These are phyloP conservation scores for Bolboschoenus planiculmis DNA, from an alignment of 176 grass and related monocot species.

Conservation along the genomic window DNA sequence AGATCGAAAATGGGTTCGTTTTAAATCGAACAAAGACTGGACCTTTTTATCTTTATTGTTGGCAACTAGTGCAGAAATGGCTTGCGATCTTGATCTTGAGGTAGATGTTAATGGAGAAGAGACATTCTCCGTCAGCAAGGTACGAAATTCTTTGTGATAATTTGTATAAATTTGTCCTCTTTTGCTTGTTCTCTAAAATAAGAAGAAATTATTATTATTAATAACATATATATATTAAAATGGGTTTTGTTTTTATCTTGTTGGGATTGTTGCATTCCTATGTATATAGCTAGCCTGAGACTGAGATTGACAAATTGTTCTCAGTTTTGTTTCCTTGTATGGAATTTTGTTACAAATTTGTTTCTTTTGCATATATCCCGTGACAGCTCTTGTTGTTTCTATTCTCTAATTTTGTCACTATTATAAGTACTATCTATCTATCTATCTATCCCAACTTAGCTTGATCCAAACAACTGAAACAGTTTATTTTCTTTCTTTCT, in stretches of 20 bases:
- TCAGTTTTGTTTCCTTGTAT: neutral
- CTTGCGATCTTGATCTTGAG: slow-evolving; percentile 70
- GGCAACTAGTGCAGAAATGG: slow-evolving; percentile 35
- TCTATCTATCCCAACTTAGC: neutral
- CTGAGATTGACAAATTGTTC: too few relatives aligned
- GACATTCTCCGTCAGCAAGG: slow-evolving; percentile 81
- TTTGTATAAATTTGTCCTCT: slow-evolving; percentile 20
- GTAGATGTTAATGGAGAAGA: slow-evolving; percentile 77
- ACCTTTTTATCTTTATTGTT: too few relatives aligned
- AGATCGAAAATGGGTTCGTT: neutral
- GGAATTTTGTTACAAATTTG: neutral
- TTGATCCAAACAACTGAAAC: neutral
- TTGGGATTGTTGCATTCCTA: neutral
- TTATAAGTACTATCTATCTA: neutral
- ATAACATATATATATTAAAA: too few relatives aligned
- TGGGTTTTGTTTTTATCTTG: slow-evolving; percentile 15
- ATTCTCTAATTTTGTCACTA: slow-evolving; percentile 19
- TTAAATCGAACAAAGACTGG: slow-evolving; percentile 8
- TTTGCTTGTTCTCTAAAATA: slow-evolving; percentile 18
- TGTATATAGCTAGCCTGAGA: neutral
- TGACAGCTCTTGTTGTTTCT: slow-evolving; percentile 12
- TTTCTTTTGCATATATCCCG: neutral
- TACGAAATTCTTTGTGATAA: slow-evolving; percentile 18
- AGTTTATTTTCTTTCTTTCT: neutral
- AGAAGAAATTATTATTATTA: neutral